Evolutionary conservation across 768 basidiomycete genomes (phyloP).

Genomic region (Jaapia argillacea): DNA sequence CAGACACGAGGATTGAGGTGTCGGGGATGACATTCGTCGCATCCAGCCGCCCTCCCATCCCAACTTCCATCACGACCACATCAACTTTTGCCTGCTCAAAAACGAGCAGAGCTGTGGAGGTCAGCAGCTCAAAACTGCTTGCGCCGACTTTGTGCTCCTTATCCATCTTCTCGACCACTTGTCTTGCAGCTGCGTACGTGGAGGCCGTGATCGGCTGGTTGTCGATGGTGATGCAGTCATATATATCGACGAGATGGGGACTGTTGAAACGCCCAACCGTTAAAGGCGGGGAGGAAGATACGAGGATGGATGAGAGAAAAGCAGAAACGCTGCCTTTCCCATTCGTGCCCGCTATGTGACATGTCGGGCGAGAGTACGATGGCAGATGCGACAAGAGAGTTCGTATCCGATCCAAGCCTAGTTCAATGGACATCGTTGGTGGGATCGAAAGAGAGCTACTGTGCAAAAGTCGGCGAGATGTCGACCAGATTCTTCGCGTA

Average conservation of each 20-base stretch:
- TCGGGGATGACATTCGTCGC: slow-evolving; percentile 88
- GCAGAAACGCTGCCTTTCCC: slow-evolving; percentile 94
- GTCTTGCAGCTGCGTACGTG: slow-evolving; percentile 36
- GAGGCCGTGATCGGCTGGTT: slow-evolving; percentile 36
- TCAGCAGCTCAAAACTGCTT: slow-evolving; percentile 78
- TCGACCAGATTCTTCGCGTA: too few species aligned
- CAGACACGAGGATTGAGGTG: slow-evolving; percentile 61
- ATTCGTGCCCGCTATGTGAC: slow-evolving; percentile 93
- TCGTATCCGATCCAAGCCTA: slow-evolving; percentile 51
- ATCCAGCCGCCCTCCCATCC: slow-evolving; percentile 88
- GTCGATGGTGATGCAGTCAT: slow-evolving; percentile 71
- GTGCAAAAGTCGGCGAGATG: too few species aligned
- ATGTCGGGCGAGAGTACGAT: slow-evolving; percentile 64
- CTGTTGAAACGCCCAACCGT: slow-evolving; percentile 82
- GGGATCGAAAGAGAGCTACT: slow-evolving; percentile 1
- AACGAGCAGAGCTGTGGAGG: slow-evolving; percentile 65
- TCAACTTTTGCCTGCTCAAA: slow-evolving; percentile 70
- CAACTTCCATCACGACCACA: slow-evolving; percentile 83
- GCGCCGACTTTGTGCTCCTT: slow-evolving; percentile 32
- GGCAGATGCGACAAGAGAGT: slow-evolving; percentile 45
- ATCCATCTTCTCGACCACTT: slow-evolving; percentile 39
- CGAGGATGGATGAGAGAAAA: slow-evolving; percentile 68
- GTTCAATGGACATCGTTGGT: slow-evolving; percentile 50
- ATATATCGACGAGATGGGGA: slow-evolving; percentile 74
- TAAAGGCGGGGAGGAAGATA: slow-evolving; percentile 40